These are phyloP conservation scores for Paramecium sonneborni DNA, from an alignment of 73 alveolate species.

Conservation along the genomic window DNA sequence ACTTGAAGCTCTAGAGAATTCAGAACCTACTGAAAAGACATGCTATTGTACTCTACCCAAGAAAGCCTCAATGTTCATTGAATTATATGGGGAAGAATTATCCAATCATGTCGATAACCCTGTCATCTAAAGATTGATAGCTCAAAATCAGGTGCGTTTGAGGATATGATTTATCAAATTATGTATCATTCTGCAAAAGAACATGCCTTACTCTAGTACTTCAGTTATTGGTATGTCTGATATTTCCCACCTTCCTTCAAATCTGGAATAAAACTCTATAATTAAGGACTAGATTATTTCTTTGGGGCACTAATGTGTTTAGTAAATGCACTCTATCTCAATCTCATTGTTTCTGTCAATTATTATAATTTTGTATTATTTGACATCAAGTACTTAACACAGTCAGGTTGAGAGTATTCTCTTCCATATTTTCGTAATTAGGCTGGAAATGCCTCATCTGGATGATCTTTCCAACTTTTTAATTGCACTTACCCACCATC, in stretches of 20 bases:
- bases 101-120: neutral
- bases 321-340: conserved; percentile 12
- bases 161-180: conserved; percentile 20
- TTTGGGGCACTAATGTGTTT: neutral
- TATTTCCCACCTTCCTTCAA: conserved; percentile 23
- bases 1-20: conserved; percentile 18
- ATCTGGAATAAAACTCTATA: conserved; percentile 26
- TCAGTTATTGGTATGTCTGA: conserved; percentile 48
- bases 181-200: conserved; percentile 38
- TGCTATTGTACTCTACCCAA: conserved; percentile 17
- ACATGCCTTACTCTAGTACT: conserved; percentile 46
- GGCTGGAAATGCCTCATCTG: conserved; percentile 39
- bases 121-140: conserved; percentile 34
- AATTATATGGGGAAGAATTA: neutral
- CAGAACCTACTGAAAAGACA: conserved; percentile 3
- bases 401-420: conserved; percentile 20
- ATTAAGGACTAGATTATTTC: neutral
- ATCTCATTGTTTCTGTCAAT: neutral
- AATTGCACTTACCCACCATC: conserved; percentile 38
- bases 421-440: conserved; percentile 13
- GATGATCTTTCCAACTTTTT: conserved; percentile 41
- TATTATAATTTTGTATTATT: conserved; percentile 22
- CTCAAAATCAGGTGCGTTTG: conserved; percentile 32
- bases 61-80: neutral
- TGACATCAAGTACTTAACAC: neutral